Evolutionary conservation across 208 protist species (phyloP).

Genomic region (Phytomonas sp.): DNA sequence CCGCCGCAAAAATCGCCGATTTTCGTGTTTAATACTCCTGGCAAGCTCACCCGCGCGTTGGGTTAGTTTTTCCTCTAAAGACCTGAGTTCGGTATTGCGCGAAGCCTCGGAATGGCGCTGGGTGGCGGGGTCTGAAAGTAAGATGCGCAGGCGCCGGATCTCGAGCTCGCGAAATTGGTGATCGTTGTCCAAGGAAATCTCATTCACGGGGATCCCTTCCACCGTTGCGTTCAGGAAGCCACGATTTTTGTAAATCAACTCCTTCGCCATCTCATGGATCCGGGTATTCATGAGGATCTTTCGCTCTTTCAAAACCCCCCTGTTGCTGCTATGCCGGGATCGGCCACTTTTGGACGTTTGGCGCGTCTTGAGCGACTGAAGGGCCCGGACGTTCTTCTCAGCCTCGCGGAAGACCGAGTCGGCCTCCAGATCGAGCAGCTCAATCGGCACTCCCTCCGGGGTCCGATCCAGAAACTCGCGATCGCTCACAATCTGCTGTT

Average conservation of each 20-base stretch:
- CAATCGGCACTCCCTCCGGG: conserved; percentile 33
- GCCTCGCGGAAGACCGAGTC: conserved; percentile 32
- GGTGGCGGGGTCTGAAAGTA: conserved; percentile 41
- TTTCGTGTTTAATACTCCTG: conserved; percentile 34
- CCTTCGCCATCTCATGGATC: conserved; percentile 40
- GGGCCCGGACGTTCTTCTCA: conserved; percentile 27
- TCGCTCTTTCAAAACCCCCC: conserved; percentile 24
- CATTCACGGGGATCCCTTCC: conserved; percentile 46
- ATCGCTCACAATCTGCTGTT: conserved; percentile 23
- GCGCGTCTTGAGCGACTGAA: conserved; percentile 28
- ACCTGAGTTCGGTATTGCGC: conserved; percentile 41
- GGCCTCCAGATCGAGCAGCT: conserved; percentile 18
- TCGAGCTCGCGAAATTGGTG: conserved; percentile 45
- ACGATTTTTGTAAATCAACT: conserved; percentile 50
- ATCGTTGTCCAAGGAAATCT: conserved; percentile 60
- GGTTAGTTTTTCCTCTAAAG: conserved; percentile 47
- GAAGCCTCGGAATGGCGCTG: conserved; percentile 16
- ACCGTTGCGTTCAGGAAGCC: conserved; percentile 62
- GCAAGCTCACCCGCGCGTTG: conserved; percentile 46
- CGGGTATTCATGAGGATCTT: conserved; percentile 66
- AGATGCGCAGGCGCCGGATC: conserved; percentile 54
- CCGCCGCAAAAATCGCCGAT: conserved; percentile 45
- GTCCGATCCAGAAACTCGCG: conserved; percentile 17
- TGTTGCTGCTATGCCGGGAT: conserved; percentile 15
- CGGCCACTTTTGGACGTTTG: conserved; percentile 12